A percentile compares a stretch with the other conserved stretches of the same genome.
Evolutionary conservation across 129 eudicot species (phyloP).

Genomic region (Flaveria bidentis): DNA sequence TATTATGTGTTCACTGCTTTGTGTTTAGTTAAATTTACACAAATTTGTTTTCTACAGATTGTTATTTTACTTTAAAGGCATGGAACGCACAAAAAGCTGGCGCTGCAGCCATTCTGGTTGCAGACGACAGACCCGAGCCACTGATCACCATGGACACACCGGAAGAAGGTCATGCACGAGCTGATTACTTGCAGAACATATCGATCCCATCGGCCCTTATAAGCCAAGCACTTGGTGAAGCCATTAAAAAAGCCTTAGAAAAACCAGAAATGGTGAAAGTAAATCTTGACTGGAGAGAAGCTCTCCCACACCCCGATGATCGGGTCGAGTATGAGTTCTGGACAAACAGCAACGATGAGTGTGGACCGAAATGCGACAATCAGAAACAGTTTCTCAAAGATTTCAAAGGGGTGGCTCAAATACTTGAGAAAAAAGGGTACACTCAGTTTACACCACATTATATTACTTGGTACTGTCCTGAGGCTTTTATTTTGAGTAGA

Average conservation of each 20-base stretch:
- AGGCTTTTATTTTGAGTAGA: slow-evolving; percentile 80
- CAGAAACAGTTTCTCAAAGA: slow-evolving; percentile 70
- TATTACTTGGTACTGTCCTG: slow-evolving; percentile 97
- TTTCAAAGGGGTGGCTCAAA: slow-evolving; percentile 93
- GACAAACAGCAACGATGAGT: slow-evolving; percentile 95
- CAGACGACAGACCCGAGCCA: slow-evolving; percentile 78
- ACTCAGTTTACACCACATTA: slow-evolving; percentile 90
- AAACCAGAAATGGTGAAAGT: slow-evolving; percentile 73
- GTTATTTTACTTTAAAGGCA: slow-evolving; percentile 88
- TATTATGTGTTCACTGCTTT: neutral
- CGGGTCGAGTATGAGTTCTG: slow-evolving; percentile 95
- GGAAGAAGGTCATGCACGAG: slow-evolving; percentile 53
- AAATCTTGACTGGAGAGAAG: slow-evolving; percentile 91
- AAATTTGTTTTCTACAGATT: slow-evolving; percentile 43
- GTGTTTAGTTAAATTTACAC: neutral
- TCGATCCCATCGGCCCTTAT: slow-evolving; percentile 88
- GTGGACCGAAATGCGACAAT: slow-evolving; percentile 85
- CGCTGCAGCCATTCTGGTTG: slow-evolving; percentile 91
- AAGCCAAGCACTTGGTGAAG: slow-evolving; percentile 74
- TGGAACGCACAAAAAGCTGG: slow-evolving; percentile 96
- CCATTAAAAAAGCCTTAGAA: slow-evolving; percentile 57
- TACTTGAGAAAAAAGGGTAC: slow-evolving; percentile 85
- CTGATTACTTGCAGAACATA: slow-evolving; percentile 76
- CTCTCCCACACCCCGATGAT: slow-evolving; percentile 97
- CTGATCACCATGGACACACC: slow-evolving; percentile 95